These are phyloP conservation scores for Berkeleyomyces rouxiae DNA, from an alignment of 2,329 filamentous ascomycete genomes.

Conservation along the genomic window DNA sequence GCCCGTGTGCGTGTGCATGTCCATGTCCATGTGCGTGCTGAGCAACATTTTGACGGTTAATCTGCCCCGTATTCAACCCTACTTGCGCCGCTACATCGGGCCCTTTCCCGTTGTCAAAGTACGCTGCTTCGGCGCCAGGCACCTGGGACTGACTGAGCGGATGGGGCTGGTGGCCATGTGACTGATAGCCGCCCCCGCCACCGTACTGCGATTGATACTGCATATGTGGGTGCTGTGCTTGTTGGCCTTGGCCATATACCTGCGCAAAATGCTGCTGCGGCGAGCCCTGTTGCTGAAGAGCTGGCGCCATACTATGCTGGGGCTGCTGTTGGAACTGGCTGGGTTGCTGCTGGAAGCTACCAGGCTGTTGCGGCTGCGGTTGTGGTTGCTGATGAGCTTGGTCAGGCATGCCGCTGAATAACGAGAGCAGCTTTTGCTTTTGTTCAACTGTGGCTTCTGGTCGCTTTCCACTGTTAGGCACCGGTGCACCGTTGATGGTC, in stretches of 20 bases:
- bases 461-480: constrained; percentile 19
- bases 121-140: constrained; percentile 1
- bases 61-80: not conserved
- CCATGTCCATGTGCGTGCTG: not conserved
- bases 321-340: constrained; percentile 3
- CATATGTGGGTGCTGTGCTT: constrained; percentile 1
- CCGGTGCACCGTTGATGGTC: constrained; percentile 18
- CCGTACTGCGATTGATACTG: constrained; percentile 3
- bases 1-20: not conserved
- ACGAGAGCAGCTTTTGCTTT: constrained; percentile 36
- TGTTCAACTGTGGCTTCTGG: constrained; percentile 26
- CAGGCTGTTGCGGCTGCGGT: not conserved
- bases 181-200: constrained; percentile 8
- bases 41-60: not conserved
- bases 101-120: not conserved
- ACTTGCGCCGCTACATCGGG: not conserved
- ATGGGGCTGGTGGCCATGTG: constrained; percentile 6
- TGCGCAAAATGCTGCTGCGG: constrained; percentile 10
- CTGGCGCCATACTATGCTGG: not conserved
- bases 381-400: not conserved
- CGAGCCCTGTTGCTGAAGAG: constrained; percentile 3
- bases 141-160: constrained; percentile 12
- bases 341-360: not conserved
- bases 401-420: constrained; percentile 40
- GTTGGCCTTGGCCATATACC: constrained; percentile 6